Base-by-base conservation (phyloP, 192 early-diverging fungal species). In the Coemansia sp. region DNA sequence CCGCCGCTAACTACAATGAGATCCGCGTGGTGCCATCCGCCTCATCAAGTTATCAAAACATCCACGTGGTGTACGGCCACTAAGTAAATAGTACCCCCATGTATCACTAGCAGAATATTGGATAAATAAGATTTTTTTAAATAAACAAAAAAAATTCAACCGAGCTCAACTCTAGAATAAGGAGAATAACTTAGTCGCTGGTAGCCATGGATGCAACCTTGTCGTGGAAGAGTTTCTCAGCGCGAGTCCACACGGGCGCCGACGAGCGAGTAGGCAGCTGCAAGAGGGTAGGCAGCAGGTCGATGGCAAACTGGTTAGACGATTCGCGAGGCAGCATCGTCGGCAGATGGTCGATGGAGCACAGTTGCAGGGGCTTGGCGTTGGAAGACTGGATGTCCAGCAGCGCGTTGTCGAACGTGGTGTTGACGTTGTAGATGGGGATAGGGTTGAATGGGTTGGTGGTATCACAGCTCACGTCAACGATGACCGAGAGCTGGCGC, bases 361-460 rank as follows among this genome's bases (percentile, higher is more conserved):
- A 90, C 31, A 99, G 92, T 38, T 97, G 92, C 80, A 97, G 76
- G 18, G 94, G 92, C 63, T 86, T 68, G 27, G 82, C 61, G 24
- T 86, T 90, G n/a, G 70, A 11, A 1, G 72, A 67, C 49, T 31
- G n/a, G 16, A 97, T 91, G 42, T 76, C 77, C 49, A 96, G 86
- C 16, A 92, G 90, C 36, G 97, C 95, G 42, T 95, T 91, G 76
- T 96, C 94, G 82, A 99, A 99, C 31, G 96, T 97, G 24, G 97
- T 97, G 85, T 92, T 90, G 77, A 91, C 85, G 66, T 82, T 87
- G 88, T 99, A 99, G 65, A 99, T 89, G 42, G 96, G 97, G 71
- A 99, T 93, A 54, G 97, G 97, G 84, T 99, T 99, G 86, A 95
- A 90, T 27, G 97, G 96, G 85, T 97, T 97, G 75, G 95, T 97